These are phyloP conservation scores for Phaeophleospora eucalypticola DNA, from an alignment of 2,329 filamentous ascomycete genomes.

Conservation along the genomic window DNA sequence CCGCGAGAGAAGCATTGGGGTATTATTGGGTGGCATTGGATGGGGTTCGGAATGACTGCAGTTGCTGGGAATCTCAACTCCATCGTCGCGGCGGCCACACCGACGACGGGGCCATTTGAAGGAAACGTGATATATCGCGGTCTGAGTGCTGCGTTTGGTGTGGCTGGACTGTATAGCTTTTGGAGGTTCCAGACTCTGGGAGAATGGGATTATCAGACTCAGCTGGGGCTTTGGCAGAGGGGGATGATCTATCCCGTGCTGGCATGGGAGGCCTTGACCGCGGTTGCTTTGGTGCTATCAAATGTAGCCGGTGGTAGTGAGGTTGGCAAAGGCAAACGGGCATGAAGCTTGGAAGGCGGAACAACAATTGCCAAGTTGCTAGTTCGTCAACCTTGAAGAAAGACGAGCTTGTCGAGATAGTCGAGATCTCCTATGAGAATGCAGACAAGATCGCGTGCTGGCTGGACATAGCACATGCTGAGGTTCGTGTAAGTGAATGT, in stretches of 20 bases:
- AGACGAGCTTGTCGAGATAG: too few relatives aligned
- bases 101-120: slow-evolving; percentile 11
- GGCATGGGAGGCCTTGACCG: slow-evolving; percentile 13
- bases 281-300: slow-evolving; percentile 4
- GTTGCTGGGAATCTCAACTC: slow-evolving; percentile 20
- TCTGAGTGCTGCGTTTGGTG: slow-evolving; percentile 12
- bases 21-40: slow-evolving; percentile 24
- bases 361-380: too few relatives aligned
- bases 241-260: slow-evolving; percentile 17
- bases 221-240: slow-evolving; percentile 21
- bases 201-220: slow-evolving; percentile 20
- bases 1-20: slow-evolving; percentile 19
- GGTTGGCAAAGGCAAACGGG: neutral
- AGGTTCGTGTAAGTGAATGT: too few relatives aligned
- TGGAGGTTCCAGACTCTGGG: slow-evolving; percentile 17
- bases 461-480: too few relatives aligned
- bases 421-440: too few relatives aligned
- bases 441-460: too few relatives aligned
- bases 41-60: slow-evolving; percentile 9
- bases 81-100: slow-evolving; percentile 7
- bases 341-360: neutral
- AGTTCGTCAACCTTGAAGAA: too few relatives aligned
- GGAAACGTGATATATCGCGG: slow-evolving; percentile 9
- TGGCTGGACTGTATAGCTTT: slow-evolving; percentile 15
- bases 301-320: neutral